Base-by-base conservation (phyloP, 495 filamentous ascomycete genomes). In the Jackrogersella minutella region DNA sequence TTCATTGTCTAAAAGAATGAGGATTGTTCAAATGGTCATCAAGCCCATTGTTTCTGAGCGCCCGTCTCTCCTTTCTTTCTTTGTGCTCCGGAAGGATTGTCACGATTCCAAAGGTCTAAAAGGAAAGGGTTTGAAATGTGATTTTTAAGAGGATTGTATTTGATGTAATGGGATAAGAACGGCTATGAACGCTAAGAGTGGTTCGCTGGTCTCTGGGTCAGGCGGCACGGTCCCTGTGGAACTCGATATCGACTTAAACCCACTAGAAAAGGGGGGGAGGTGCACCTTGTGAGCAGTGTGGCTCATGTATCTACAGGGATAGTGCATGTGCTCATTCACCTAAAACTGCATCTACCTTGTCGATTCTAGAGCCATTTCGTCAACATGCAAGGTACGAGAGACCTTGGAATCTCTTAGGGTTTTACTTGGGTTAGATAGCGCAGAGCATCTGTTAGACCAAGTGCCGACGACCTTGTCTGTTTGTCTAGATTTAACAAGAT, bases 371-470 rank as follows among this genome's bases (percentile, higher is more conserved):
- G 40, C 61, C 47, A 54, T 68, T 68, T 64, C 65, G 59, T 59
- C 58, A 40, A 58, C 43, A 54, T 66, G 62, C 60, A 57, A 65
- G 67, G 67, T 70, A 68, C 65, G 30, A 57, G 37, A 63, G 39
- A 24, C 44, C 34, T 13, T 14, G 24, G 30, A 30, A 30, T 30
- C 26, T 30, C n/a, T n/a, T n/a, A n/a, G n/a, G n/a, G n/a, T n/a
- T n/a, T n/a, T n/a, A n/a, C n/a, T n/a, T n/a, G n/a, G n/a, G 26
- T 28, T 26, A 22, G 43, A 47, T 26, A 47, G 43, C 43, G 43
- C 21, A 47, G 22, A 47, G 43, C 43, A 28, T n/a, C n/a, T n/a
- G n/a, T n/a, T n/a, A n/a, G n/a, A n/a, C n/a, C n/a, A n/a, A n/a
- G n/a, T n/a, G n/a, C n/a, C n/a, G n/a, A n/a, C n/a, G n/a, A n/a